Conservation (phyloP, 1,284 basidiomycete species). For the Cryptococcus jaspeensis region DNA sequence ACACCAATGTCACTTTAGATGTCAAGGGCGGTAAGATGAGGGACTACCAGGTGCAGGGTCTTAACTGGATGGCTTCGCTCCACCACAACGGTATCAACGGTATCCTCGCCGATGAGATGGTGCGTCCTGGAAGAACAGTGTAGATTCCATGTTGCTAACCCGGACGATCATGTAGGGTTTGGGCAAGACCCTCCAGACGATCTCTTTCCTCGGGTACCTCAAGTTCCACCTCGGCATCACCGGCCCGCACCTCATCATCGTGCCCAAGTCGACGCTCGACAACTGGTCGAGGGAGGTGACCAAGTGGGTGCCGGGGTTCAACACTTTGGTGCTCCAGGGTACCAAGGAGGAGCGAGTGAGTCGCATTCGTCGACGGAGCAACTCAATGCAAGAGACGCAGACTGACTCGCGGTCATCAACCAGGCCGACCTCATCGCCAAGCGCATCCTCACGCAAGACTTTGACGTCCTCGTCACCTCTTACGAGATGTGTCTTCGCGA, state of each 20-base stretch:
- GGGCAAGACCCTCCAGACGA: conserved; percentile 97
- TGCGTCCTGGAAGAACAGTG: conserved; percentile 36
- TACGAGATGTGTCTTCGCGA: conserved; percentile 98
- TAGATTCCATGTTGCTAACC: conserved; percentile 22
- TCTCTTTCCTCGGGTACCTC: conserved; percentile 94
- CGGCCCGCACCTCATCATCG: conserved; percentile 91
- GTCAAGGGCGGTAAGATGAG: conserved; percentile 86
- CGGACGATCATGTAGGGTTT: conserved; percentile 65
- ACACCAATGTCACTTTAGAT: conserved; percentile 54
- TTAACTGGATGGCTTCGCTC: conserved; percentile 95
- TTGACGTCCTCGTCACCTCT: conserved; percentile 93
- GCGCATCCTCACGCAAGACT: conserved; percentile 80
- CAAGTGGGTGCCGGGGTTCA: conserved; percentile 89
- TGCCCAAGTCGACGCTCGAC: conserved; percentile 95
- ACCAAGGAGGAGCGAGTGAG: conserved; percentile 79
- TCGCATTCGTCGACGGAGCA: conserved; percentile 4
- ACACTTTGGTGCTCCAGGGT: conserved; percentile 77
- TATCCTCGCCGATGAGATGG: conserved; percentile 93
- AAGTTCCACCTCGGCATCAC: conserved; percentile 73
- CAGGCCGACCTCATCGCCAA: conserved; percentile 71
- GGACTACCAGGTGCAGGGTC: conserved; percentile 90
- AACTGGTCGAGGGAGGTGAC: conserved; percentile 95
- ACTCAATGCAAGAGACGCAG: conserved; percentile 5
- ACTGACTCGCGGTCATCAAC: neutral
- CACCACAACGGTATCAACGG: conserved; percentile 92